These are phyloP conservation scores for Macadamia integrifolia DNA, from an alignment of 164 flowering plant species.

Conservation along the genomic window DNA sequence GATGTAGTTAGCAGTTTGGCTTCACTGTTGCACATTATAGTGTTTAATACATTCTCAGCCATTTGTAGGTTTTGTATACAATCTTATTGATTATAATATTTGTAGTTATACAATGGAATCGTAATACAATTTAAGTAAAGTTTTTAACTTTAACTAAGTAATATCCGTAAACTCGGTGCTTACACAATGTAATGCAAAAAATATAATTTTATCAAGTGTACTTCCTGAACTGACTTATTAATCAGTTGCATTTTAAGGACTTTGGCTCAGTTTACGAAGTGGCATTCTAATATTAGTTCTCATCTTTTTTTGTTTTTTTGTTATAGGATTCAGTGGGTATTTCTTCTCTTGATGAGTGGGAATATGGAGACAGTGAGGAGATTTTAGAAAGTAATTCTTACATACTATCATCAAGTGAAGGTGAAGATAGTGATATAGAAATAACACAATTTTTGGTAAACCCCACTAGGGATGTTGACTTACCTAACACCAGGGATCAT, in stretches of 20 bases:
- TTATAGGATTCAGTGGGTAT: constrained; percentile 38
- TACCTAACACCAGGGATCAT: constrained; percentile 34
- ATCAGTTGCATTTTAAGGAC: no score
- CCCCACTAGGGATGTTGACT: constrained; percentile 59
- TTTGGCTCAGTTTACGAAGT: background rate
- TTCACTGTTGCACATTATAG: background rate
- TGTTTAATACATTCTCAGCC: background rate
- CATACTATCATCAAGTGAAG: constrained; percentile 61
- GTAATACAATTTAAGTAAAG: no score
- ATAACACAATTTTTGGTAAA: constrained; percentile 24
- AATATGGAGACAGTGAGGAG: constrained; percentile 22
- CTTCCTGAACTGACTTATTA: no score
- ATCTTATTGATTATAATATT: no score
- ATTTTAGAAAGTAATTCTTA: constrained; percentile 16
- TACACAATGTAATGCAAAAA: no score
- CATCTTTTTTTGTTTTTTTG: background rate
- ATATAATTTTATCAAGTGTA: no score
- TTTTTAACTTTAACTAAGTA: no score
- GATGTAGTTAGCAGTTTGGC: background rate
- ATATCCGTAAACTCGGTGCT: no score
- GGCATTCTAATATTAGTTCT: background rate
- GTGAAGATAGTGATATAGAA: constrained; percentile 81
- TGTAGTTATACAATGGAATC: no score
- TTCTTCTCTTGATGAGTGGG: constrained; percentile 49
- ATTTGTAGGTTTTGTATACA: no score